These are phyloP conservation scores for Russula dissimulans DNA, from an alignment of 768 basidiomycete genomes.

Conservation along the genomic window DNA sequence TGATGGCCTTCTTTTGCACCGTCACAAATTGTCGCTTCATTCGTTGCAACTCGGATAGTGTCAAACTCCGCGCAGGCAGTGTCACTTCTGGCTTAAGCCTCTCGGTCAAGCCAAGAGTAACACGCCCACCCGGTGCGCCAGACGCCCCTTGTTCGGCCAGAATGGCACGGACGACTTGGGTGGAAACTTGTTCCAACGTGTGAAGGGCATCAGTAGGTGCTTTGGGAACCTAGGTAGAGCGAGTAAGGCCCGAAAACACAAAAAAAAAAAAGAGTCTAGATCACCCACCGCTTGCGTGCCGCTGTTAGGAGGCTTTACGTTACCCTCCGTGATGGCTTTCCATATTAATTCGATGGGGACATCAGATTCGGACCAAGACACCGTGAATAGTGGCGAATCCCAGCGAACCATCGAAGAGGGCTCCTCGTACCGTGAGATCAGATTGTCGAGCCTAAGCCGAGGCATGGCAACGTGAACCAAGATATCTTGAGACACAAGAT, in stretches of 20 bases:
- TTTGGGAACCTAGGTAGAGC: constrained; percentile 49
- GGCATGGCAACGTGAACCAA: constrained; percentile 15
- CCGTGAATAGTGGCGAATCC: constrained; percentile 91
- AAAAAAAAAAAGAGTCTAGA: not conserved
- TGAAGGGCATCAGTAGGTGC: constrained; percentile 86
- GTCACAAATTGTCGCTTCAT: constrained; percentile 87
- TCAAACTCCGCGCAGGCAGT: constrained; percentile 63
- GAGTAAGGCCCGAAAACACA: not conserved
- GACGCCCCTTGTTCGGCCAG: constrained; percentile 52
- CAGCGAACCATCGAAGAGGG: constrained; percentile 98
- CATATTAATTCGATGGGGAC: constrained; percentile 67
- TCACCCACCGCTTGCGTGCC: constrained; percentile 63
- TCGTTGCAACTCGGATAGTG: constrained; percentile 81
- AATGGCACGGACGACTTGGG: constrained; percentile 60
- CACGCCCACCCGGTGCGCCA: constrained; percentile 42
- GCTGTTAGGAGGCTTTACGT: constrained; percentile 79
- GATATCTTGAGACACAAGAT: not conserved
- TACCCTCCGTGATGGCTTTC: constrained; percentile 69
- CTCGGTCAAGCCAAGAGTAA: constrained; percentile 38
- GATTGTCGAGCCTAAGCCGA: constrained; percentile 62
- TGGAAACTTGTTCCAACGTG: constrained; percentile 70
- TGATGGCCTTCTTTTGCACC: constrained; percentile 83
- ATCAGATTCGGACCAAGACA: constrained; percentile 63
- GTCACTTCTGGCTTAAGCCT: constrained; percentile 38
- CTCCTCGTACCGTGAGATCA: constrained; percentile 86